phyloP scores from a whole-genome alignment of 805 yeast species.

The Lachancea nothofagi region DNA sequence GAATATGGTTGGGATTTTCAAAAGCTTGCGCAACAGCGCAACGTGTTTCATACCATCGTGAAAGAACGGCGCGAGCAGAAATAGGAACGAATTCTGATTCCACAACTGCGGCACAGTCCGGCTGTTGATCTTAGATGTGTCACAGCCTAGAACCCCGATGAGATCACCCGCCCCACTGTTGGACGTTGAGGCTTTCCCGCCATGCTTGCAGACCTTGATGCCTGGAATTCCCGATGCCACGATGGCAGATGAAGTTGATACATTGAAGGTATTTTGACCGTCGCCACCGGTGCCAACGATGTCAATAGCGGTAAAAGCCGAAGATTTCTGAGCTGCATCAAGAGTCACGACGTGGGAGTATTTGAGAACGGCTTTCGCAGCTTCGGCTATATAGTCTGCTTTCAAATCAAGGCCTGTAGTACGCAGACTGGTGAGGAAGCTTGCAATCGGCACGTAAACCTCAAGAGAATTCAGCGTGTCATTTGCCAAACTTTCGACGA shows the following conservation, averaged over 20 bases:
- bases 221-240: slow-evolving; percentile 82
- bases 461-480: slow-evolving; percentile 8
- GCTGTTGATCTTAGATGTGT: slow-evolving; percentile 61
- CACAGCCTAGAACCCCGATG: slow-evolving; percentile 75
- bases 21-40: slow-evolving; percentile 64
- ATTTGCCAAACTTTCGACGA: slow-evolving; percentile 52
- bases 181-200: slow-evolving; percentile 95
- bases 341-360: slow-evolving; percentile 53
- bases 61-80: slow-evolving; percentile 90
- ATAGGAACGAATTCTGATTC: slow-evolving; percentile 45
- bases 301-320: slow-evolving; percentile 55
- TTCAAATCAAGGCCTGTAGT: slow-evolving; percentile 71
- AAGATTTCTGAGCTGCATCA: slow-evolving; percentile 34
- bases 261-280: slow-evolving; percentile 95
- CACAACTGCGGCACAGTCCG: slow-evolving; percentile 52
- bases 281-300: slow-evolving; percentile 99
- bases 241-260: slow-evolving; percentile 89
- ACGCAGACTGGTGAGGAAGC: slow-evolving; percentile 76
- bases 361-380: slow-evolving; percentile 68
- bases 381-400: slow-evolving; percentile 78
- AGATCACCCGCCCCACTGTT: slow-evolving; percentile 92
- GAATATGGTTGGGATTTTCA: slow-evolving; percentile 91
- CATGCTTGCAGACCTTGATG: slow-evolving; percentile 83
- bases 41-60: slow-evolving; percentile 88
- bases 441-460: slow-evolving; percentile 56